A percentile compares a stretch with the other conserved stretches of the same genome.
These are phyloP conservation scores for Nakazawaea ishiwadae DNA, from an alignment of 805 yeast species.

Conservation along the genomic window DNA sequence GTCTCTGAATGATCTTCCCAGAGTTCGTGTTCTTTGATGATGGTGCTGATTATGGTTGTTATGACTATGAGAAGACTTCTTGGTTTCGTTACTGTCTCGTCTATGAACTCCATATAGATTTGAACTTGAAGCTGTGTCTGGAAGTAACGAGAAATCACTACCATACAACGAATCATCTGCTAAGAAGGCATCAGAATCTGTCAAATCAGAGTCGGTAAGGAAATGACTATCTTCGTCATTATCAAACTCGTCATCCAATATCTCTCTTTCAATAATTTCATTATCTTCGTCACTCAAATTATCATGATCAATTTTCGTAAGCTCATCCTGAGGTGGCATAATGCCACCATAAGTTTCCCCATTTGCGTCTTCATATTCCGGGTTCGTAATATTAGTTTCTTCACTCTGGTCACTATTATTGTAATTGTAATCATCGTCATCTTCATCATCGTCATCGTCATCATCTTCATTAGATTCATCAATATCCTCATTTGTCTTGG, in stretches of 20 bases:
- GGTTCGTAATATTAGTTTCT: conserved; percentile 18
- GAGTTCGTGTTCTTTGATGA: conserved; percentile 1
- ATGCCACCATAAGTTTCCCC: conserved; percentile 4
- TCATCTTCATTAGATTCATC: conserved; percentile 14
- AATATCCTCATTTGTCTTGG: conserved; percentile 6
- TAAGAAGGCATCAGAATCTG: conserved; percentile 37
- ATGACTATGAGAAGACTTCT: neutral
- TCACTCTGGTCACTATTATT: conserved; percentile 19
- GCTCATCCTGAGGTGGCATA: conserved; percentile 1
- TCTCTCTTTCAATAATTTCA: conserved; percentile 20
- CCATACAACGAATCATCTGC: conserved; percentile 22
- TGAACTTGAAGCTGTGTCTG: conserved; percentile 1
- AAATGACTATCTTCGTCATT: conserved; percentile 26
- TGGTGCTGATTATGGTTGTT: neutral
- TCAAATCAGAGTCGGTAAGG: conserved; percentile 35
- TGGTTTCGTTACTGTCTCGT: neutral
- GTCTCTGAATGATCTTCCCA: neutral
- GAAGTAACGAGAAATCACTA: conserved; percentile 5
- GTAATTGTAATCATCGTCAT: conserved; percentile 17
- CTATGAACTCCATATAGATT: neutral
- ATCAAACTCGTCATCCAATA: conserved; percentile 26
- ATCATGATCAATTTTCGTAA: conserved; percentile 13
- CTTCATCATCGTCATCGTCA: conserved; percentile 20
- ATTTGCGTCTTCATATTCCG: conserved; percentile 20
- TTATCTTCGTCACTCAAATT: conserved; percentile 14